Percentiles rank a stretch among this genome's conserved stretches.
phyloP scores from a whole-genome alignment of 1,284 basidiomycete species.

The Phellinidium pouzarii region DNA sequence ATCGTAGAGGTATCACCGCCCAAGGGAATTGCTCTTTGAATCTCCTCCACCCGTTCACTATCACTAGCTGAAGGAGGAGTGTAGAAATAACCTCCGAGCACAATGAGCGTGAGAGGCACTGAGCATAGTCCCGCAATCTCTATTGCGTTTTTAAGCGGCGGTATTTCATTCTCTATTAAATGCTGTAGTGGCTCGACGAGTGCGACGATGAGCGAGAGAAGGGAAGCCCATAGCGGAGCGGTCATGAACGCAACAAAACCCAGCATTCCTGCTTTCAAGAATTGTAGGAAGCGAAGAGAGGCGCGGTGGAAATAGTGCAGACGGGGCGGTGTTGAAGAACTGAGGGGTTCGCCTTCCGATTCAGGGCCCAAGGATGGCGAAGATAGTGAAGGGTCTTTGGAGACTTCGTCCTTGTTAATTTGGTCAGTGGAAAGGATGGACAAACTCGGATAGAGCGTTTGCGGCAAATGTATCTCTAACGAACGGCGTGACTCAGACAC shows the following conservation, averaged over 20 bases:
- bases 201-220: slow-evolving; percentile 76
- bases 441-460: neutral
- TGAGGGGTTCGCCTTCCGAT: neutral
- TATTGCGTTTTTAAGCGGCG: slow-evolving; percentile 69
- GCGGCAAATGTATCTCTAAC: neutral
- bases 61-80: slow-evolving; percentile 21
- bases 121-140: slow-evolving; percentile 72
- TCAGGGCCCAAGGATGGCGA: neutral
- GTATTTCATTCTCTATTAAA: slow-evolving; percentile 51
- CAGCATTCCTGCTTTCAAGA: slow-evolving; percentile 30
- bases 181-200: slow-evolving; percentile 73
- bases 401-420: slow-evolving; percentile 14
- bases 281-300: slow-evolving; percentile 28
- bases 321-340: slow-evolving; percentile 18
- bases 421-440: neutral
- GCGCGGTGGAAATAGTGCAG: slow-evolving; percentile 29
- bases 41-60: neutral
- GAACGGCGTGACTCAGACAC: neutral
- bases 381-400: slow-evolving; percentile 5
- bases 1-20: slow-evolving; percentile 25
- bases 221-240: slow-evolving; percentile 75
- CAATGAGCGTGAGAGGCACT: slow-evolving; percentile 84
- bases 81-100: slow-evolving; percentile 91
- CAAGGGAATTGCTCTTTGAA: neutral
- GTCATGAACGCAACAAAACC: slow-evolving; percentile 79